Conservation (phyloP, 139 green algal species). For the Chlamydomonas applanata region DNA sequence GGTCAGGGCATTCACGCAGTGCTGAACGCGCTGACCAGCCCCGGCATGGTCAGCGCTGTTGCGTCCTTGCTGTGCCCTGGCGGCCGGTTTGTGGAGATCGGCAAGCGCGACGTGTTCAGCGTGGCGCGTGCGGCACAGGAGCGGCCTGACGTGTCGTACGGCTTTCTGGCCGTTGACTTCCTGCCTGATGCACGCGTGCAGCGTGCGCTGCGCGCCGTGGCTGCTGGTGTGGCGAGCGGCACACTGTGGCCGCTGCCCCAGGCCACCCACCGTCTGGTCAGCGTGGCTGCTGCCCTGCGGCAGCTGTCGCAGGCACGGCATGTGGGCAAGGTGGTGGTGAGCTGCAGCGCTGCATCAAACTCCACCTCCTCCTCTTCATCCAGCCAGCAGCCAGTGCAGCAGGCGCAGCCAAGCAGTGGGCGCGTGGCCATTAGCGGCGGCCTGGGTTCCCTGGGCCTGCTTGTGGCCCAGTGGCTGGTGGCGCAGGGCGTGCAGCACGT, state of each 20-base stretch:
- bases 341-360: neutral
- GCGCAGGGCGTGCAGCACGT: no score
- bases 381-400: constrained; percentile 33
- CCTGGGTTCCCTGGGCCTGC: no score
- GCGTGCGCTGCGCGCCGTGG: constrained; percentile 35
- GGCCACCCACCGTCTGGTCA: no score
- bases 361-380: constrained; percentile 26
- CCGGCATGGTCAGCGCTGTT: constrained; percentile 76
- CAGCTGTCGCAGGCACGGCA: no score
- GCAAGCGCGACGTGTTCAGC: constrained; percentile 85
- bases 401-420: constrained; percentile 67
- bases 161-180: constrained; percentile 87
- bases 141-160: constrained; percentile 73
- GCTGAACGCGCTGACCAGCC: constrained; percentile 83
- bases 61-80: constrained; percentile 52
- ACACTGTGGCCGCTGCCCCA: constrained; percentile 41
- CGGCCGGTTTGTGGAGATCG: constrained; percentile 81
- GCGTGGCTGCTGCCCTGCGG: no score
- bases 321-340: no score
- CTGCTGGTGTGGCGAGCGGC: constrained; percentile 33
- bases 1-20: constrained; percentile 42
- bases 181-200: constrained; percentile 63
- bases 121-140: constrained; percentile 60
- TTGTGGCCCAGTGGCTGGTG: no score
- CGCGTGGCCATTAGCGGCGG: no score